phyloP scores from a whole-genome alignment of 2,329 filamentous ascomycete genomes.

The Ilyonectria sp. region DNA sequence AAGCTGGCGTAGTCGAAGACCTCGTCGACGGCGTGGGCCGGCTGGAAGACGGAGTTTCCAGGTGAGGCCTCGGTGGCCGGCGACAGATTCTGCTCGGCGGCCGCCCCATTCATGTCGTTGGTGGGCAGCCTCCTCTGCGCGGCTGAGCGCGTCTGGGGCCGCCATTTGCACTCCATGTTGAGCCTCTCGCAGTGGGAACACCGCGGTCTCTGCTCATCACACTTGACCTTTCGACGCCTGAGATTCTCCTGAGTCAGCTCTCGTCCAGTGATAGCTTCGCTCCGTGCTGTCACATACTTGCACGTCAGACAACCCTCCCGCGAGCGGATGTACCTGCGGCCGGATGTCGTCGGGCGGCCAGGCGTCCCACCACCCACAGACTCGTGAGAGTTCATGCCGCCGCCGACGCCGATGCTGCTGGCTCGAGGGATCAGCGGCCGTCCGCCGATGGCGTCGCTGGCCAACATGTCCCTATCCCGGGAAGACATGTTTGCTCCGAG shows the following conservation, averaged over 20 bases:
- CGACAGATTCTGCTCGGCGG: slow-evolving; percentile 44
- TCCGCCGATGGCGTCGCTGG: slow-evolving; percentile 29
- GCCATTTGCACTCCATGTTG: slow-evolving; percentile 68
- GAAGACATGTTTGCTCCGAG: slow-evolving; percentile 9
- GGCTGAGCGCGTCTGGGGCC: slow-evolving; percentile 50
- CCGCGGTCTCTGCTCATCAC: slow-evolving; percentile 65
- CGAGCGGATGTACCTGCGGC: slow-evolving; percentile 46
- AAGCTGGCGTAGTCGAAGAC: slow-evolving; percentile 65
- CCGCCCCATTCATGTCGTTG: slow-evolving; percentile 20
- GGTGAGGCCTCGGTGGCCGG: slow-evolving; percentile 50
- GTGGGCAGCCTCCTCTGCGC: slow-evolving; percentile 35
- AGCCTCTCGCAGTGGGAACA: slow-evolving; percentile 67
- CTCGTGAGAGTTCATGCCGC: slow-evolving; percentile 23
- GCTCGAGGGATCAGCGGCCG: slow-evolving; percentile 41
- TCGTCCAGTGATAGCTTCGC: background rate
- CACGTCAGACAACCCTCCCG: slow-evolving; percentile 59
- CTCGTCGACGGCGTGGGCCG: slow-evolving; percentile 56
- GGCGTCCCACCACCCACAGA: slow-evolving; percentile 25
- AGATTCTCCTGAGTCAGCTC: slow-evolving; percentile 23
- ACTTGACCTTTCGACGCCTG: slow-evolving; percentile 65
- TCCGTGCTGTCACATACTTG: slow-evolving; percentile 52
- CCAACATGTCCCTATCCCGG: slow-evolving; percentile 28
- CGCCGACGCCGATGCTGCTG: slow-evolving; percentile 28
- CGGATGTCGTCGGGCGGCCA: slow-evolving; percentile 33
- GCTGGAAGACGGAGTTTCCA: slow-evolving; percentile 44